These are phyloP conservation scores for Mycena polygramma DNA, from an alignment of 768 basidiomycete species.

Conservation along the genomic window DNA sequence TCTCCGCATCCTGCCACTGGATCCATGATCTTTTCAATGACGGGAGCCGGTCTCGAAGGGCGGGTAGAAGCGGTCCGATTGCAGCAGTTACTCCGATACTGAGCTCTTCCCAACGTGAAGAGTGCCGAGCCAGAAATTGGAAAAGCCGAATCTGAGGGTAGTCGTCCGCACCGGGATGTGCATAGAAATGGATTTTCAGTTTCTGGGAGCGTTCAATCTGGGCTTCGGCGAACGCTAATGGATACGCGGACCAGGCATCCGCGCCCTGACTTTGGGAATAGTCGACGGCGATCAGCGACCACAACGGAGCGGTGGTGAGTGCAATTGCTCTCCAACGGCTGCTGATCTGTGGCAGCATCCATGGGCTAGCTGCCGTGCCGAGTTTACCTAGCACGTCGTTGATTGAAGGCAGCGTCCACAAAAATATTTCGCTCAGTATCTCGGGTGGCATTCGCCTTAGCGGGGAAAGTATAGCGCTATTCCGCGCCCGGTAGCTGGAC, in stretches of 20 bases:
- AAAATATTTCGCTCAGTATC: background rate
- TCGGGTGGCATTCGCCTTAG: background rate
- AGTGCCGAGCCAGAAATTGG: background rate
- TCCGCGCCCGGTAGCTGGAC: background rate
- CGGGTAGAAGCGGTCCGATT: background rate
- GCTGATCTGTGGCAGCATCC: background rate
- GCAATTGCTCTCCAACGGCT: conserved; percentile 7
- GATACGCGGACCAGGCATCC: background rate
- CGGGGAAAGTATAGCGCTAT: background rate
- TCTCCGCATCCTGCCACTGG: background rate
- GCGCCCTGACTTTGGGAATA: too few species aligned
- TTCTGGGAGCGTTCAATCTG: background rate
- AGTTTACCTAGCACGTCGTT: background rate
- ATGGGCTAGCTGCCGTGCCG: background rate
- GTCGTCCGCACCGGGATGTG: background rate
- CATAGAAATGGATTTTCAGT: background rate
- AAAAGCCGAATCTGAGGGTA: background rate
- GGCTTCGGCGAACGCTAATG: background rate
- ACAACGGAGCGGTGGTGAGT: too few species aligned
- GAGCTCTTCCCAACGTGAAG: background rate
- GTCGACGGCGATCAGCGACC: background rate
- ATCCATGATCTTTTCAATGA: background rate
- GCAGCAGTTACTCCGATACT: background rate
- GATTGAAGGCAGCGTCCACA: background rate
- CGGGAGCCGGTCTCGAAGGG: background rate